A percentile compares a stretch with the other conserved stretches of the same genome.
Conservation (phyloP, 495 filamentous ascomycete genomes). For the Wilcoxina mikolae region DNA sequence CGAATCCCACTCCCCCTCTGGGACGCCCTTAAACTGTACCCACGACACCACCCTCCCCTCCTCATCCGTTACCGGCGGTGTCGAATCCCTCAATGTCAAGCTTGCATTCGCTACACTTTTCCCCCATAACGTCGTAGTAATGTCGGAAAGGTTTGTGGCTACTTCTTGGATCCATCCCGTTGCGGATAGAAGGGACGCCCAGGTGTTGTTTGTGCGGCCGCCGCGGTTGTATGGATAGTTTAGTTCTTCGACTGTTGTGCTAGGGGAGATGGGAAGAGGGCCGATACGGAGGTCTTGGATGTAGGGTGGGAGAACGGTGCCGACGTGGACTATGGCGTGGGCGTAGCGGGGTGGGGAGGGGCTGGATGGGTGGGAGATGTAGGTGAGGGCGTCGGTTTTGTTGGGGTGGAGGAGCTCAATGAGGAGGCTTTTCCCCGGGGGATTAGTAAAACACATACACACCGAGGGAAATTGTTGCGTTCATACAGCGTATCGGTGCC, state of each 20-base stretch:
- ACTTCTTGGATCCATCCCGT: not conserved
- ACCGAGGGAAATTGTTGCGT: not conserved
- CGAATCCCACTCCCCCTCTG: not conserved
- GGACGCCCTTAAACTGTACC: not conserved
- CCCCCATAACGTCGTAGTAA: not conserved
- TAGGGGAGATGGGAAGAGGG: not conserved
- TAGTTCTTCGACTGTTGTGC: not conserved
- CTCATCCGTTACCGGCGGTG: not conserved
- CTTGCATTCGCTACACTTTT: not conserved
- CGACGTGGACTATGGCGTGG: not conserved
- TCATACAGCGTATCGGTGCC: not conserved
- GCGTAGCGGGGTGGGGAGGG: constrained; percentile 4
- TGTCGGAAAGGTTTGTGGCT: not conserved
- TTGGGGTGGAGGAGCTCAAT: not conserved
- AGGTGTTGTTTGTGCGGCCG: not conserved
- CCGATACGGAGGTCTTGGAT: not conserved
- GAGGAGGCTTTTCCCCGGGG: no score
- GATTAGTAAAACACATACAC: not conserved
- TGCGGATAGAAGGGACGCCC: not conserved
- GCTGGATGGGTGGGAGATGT: not conserved
- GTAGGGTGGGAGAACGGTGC: not conserved
- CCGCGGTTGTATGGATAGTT: not conserved
- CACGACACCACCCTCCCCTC: not conserved
- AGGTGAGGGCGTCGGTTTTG: not conserved
- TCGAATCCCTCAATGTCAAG: not conserved